These are phyloP conservation scores for Rhizomucor pusillus DNA, from an alignment of 371 early-diverging fungal genomes.

Conservation along the genomic window DNA sequence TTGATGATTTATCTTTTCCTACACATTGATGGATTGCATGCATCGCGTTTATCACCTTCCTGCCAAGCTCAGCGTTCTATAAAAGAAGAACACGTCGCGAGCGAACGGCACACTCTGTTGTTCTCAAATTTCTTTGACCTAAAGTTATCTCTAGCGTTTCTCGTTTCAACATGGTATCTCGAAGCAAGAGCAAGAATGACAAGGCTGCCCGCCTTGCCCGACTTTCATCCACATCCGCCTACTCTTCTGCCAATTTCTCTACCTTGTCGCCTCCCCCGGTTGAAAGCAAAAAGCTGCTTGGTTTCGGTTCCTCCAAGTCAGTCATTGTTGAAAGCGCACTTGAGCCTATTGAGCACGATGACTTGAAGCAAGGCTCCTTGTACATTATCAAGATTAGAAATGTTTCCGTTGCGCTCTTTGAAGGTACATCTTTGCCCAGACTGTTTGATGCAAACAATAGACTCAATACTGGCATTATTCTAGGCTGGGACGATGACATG, in stretches of 20 bases:
- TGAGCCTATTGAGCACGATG: conserved; percentile 22
- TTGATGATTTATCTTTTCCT: not conserved
- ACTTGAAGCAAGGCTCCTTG: conserved; percentile 29
- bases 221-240: conserved; percentile 4
- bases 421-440: conserved; percentile 19
- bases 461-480: not conserved
- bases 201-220: conserved; percentile 8
- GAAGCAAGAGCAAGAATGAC: conserved; percentile 14
- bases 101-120: too few relatives aligned
- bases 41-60: too few relatives aligned
- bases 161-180: conserved; percentile 5
- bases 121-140: not conserved
- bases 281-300: conserved; percentile 13
- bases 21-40: too few relatives aligned
- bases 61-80: too few relatives aligned
- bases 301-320: conserved; percentile 12
- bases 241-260: conserved; percentile 9
- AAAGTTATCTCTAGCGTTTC: conserved; percentile 1
- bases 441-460: not conserved
- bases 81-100: too few relatives aligned
- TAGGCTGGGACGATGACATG: conserved; percentile 43
- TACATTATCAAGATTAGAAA: conserved; percentile 30
- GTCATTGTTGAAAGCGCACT: not conserved
- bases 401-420: conserved; percentile 31
- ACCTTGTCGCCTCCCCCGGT: conserved; percentile 10